Base-by-base conservation (phyloP, 2,329 filamentous ascomycete genomes). In the Botrytis medusae region DNA sequence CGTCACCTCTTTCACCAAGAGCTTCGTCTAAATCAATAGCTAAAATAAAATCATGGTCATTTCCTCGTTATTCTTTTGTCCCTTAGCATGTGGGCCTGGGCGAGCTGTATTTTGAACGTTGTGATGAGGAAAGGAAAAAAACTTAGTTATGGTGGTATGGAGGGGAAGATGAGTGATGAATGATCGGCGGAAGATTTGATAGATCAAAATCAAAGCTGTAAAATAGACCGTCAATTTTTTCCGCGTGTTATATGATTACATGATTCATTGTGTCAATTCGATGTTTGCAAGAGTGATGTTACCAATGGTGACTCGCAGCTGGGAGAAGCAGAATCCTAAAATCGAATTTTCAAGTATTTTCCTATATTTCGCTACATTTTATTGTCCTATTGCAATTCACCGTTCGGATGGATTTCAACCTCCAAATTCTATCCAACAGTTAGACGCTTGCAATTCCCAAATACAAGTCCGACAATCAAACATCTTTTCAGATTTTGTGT, bases 1-100 rank as follows among this genome's bases (percentile, higher is more conserved):
- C 81, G 89, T 94, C 81, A 77, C 81, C 80, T 88, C 82, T 85
- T 98, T 98, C 91, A 97, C 93, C 88, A 97, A 97, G 93, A 93
- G 91, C 90, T 98, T 98, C 90, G 81, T 86, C 73, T 81, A 80
- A 78, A 77, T 73, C 69, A 77, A 74, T 76, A 75, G 72, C 57
- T 65, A 73, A 73, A 73, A 73, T 40, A 70, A 73, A 70, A 29
- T 44, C 51, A 73, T 62, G 57, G 72, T 63, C 29, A 63, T 73
- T 73, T 75, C 74, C 76, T 77, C 77, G 73, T 72, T 64, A 76
- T 76, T 79, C 74, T 76, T 77, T 79, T 80, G 77, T 78, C 75
- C 76, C 71, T 75, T 75, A 74, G 76, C 77, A 79, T 77, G 70
- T 73, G 75, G 74, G 68, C n/a, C 61, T 71, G 75, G 69, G 40